Evolutionary conservation across 805 yeast species (phyloP), one percentile per base, ranked within the genome.

Genomic region (Kodamaea laetipori): DNA sequence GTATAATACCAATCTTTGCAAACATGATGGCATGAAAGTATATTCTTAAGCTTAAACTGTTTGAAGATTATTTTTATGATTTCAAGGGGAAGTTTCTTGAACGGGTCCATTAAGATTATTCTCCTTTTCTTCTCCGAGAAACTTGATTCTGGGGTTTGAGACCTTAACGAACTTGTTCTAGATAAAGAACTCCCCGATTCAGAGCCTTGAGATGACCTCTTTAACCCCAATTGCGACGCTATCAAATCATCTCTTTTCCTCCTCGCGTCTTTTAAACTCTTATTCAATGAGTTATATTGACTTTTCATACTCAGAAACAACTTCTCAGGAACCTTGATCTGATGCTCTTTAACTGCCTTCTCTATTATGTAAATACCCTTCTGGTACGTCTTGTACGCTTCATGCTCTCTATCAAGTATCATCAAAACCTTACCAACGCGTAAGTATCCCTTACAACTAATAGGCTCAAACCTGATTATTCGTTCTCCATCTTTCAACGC

Each of bases 361-460:
- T 63, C 64, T 6, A 77, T 64, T n/a, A 52, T 55, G 37, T 60
- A 57, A 2, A 72, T 34, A 0, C 80, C 81, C 21, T 50, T 46
- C 38, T 66, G 69, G 40, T 66, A 58, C 1, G 54, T 51, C 28
- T 61, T 58, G 46, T 64, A 66, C 2, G 80, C 74, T 13, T 68
- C 71, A 1, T 50, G 21, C 2, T 63, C 53, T 15, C 61, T 51
- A 1, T 59, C 58, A 30, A 54, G 43, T 7, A 46, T 41, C 17
- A 47, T 10, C 16, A 64, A 52, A 3, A 75, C 47, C 50, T 76
- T 77, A 2, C 72, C 68, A 3, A 60, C 55, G 26, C 82, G 52
- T 27, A 78, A 56, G 48, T 77, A 76, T 1, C 79, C 80, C 53
- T 75, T 77, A 54, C 78, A 73, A 12, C 74, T 64, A 18, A 69